phyloP scores from a whole-genome alignment of 116 monocot genomes.

The Zostera marina region DNA sequence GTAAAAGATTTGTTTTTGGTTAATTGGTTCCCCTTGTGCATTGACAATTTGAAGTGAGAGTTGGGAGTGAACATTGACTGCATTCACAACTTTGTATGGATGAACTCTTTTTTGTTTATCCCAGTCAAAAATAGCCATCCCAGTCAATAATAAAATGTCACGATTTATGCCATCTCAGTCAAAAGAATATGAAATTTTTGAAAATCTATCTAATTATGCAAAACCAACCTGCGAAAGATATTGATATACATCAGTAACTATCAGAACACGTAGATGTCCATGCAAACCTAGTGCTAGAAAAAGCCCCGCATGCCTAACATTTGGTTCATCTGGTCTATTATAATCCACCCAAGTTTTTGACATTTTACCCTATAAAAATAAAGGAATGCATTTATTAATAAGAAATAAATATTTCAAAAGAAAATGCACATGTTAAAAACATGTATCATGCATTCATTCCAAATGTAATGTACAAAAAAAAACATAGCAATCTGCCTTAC shows the following conservation, averaged over 20 bases:
- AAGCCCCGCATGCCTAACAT: slow-evolving; percentile 74
- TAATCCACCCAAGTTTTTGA: slow-evolving; percentile 86
- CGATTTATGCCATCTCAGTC: not conserved
- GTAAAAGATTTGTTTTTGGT: no score
- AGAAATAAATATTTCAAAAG: slow-evolving; percentile 3
- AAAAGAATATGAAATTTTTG: not conserved
- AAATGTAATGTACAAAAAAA: not conserved
- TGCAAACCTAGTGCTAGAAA: slow-evolving; percentile 87
- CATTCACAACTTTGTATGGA: no score
- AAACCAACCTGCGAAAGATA: slow-evolving; percentile 58
- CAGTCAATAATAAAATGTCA: not conserved
- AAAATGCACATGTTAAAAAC: not conserved
- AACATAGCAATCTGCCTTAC: not conserved
- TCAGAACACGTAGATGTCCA: slow-evolving; percentile 64
- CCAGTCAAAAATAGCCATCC: no score
- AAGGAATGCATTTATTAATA: slow-evolving; percentile 1
- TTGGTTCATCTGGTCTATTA: slow-evolving; percentile 78
- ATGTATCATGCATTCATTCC: not conserved
- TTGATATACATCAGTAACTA: slow-evolving; percentile 59
- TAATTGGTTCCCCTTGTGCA: no score
- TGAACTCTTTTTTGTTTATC: no score
- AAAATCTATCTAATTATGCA: not conserved
- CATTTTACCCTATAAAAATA: slow-evolving; percentile 56
- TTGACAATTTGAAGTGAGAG: no score
- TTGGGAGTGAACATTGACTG: no score